These are phyloP conservation scores for Begonia peltatifolia DNA, from an alignment of 306 rosid species.

Conservation along the genomic window DNA sequence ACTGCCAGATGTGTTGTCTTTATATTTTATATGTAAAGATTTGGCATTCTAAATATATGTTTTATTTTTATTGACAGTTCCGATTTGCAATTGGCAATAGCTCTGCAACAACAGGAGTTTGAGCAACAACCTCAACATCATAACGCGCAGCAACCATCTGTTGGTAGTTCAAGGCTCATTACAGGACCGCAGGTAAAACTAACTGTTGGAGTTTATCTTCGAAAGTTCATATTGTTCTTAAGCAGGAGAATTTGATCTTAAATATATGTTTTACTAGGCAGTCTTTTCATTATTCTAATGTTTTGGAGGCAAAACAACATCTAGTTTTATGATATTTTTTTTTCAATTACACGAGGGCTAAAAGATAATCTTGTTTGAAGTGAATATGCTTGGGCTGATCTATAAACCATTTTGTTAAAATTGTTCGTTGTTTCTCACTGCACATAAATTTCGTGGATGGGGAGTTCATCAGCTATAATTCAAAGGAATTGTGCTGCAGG, in stretches of 20 bases:
- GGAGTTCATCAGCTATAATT: neutral
- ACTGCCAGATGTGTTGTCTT: too few species aligned
- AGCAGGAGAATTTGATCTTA: neutral
- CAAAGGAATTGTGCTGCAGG: conserved; percentile 24
- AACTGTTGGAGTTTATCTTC: too few species aligned
- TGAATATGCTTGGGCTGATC: neutral
- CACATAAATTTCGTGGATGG: neutral
- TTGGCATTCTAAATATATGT: neutral
- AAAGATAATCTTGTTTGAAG: too few species aligned
- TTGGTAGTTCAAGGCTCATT: conserved; percentile 51
- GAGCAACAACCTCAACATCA: conserved; percentile 73
- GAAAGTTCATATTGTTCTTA: too few species aligned
- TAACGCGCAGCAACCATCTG: conserved; percentile 43
- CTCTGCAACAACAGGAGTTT: conserved; percentile 95
- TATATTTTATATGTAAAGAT: neutral
- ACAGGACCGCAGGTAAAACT: conserved; percentile 81
- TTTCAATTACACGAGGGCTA: too few species aligned
- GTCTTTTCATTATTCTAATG: too few species aligned
- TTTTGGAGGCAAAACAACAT: too few species aligned
- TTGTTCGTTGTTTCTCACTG: neutral
- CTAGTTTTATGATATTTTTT: too few species aligned
- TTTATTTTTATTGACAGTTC: conserved; percentile 36
- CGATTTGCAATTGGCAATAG: conserved; percentile 89
- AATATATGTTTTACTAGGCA: too few species aligned
- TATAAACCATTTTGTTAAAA: neutral